Conservation (phyloP, 495 filamentous ascomycete species). For the Neurospora sp. region DNA sequence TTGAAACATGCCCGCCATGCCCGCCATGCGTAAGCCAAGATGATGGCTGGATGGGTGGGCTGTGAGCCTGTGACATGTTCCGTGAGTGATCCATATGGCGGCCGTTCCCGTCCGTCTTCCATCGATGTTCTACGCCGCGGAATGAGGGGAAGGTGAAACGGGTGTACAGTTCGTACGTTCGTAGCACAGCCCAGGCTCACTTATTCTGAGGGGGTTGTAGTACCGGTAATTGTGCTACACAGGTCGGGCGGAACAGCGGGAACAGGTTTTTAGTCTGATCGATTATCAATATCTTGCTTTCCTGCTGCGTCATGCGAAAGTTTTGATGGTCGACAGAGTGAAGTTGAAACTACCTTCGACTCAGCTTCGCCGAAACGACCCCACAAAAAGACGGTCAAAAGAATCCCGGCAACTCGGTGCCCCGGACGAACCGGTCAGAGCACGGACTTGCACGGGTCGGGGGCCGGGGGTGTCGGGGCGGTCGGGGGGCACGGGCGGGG, state of each 20-base stretch:
- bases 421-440: neutral
- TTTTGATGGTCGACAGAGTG: neutral
- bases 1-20: neutral
- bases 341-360: neutral
- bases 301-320: neutral
- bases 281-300: neutral
- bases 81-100: neutral
- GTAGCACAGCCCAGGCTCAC: neutral
- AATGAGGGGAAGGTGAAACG: neutral
- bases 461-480: neutral
- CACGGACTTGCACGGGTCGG: neutral
- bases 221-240: neutral
- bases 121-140: neutral
- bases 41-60: neutral
- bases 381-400: neutral
- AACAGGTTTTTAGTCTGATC: neutral
- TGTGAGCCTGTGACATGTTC: neutral
- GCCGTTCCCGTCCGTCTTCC: neutral
- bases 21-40: neutral
- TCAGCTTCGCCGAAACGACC: neutral
- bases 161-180: neutral
- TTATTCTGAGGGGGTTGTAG: neutral
- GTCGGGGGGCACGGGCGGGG: neutral
- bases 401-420: neutral
- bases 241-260: neutral